These are phyloP conservation scores for Trichoderma gracile DNA, from an alignment of 2,329 filamentous ascomycete species.

Conservation along the genomic window DNA sequence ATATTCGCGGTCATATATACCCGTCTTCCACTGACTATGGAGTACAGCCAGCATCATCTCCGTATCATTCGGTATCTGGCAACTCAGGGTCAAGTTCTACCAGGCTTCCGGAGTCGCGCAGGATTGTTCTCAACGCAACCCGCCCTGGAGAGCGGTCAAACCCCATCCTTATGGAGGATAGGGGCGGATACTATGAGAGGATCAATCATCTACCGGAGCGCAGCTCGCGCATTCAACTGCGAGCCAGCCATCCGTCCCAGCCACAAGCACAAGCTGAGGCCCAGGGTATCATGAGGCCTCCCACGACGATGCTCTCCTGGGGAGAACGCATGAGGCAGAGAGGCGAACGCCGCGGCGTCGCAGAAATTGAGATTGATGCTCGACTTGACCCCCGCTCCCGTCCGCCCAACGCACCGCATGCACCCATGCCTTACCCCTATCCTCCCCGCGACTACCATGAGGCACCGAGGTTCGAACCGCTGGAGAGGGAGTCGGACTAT, in stretches of 20 bases:
- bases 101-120: constrained; percentile 31
- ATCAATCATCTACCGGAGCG: constrained; percentile 29
- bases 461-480: constrained; percentile 4
- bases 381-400: constrained; percentile 24
- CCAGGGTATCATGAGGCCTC: constrained; percentile 19
- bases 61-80: constrained; percentile 23
- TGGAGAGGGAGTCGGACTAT: constrained; percentile 8
- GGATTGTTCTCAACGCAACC: constrained; percentile 37
- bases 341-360: constrained; percentile 28
- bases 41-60: not conserved
- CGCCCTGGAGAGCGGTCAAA: constrained; percentile 38
- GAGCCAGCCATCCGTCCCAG: constrained; percentile 22
- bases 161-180: constrained; percentile 44
- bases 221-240: constrained; percentile 15
- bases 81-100: constrained; percentile 29
- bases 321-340: constrained; percentile 30
- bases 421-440: not conserved
- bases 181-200: constrained; percentile 42
- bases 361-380: constrained; percentile 31
- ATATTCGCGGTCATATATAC: constrained; percentile 7
- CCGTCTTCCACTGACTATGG: constrained; percentile 13
- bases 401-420: constrained; percentile 7
- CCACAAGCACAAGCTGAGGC: not conserved
- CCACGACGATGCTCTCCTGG: constrained; percentile 28
- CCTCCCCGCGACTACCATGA: constrained; percentile 1